phyloP scores from a whole-genome alignment of 345 rosid species.

The Physaria fendleri region DNA sequence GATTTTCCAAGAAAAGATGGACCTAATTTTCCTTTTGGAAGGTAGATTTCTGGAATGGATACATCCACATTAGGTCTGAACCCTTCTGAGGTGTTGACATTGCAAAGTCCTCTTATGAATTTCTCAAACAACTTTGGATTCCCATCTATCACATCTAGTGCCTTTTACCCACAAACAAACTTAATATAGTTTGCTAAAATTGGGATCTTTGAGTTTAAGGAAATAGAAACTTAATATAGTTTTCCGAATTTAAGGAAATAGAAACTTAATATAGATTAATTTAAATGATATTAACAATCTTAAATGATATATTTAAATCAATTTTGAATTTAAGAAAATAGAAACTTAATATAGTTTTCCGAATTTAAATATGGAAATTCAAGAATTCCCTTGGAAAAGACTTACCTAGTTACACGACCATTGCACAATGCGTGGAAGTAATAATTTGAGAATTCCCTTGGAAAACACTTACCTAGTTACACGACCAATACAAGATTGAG shows the following conservation, averaged over 20 bases:
- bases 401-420: too few relatives aligned
- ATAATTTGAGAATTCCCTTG: background rate
- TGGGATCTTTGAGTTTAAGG: too few relatives aligned
- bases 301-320: too few relatives aligned
- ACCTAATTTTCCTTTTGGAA: constrained; percentile 34
- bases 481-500: background rate
- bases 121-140: constrained; percentile 35
- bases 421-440: too few relatives aligned
- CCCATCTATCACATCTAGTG: constrained; percentile 36
- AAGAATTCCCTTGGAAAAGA: too few relatives aligned
- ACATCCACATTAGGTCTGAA: constrained; percentile 43
- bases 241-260: too few relatives aligned
- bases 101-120: constrained; percentile 48
- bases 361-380: too few relatives aligned
- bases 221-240: too few relatives aligned
- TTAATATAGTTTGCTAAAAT: background rate
- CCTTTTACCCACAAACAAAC: constrained; percentile 26
- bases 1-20: constrained; percentile 24
- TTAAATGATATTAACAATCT: too few relatives aligned
- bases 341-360: too few relatives aligned
- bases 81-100: constrained; percentile 49
- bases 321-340: too few relatives aligned
- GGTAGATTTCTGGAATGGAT: constrained; percentile 49
- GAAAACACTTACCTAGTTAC: background rate
- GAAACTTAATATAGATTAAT: too few relatives aligned